Base-by-base conservation (phyloP, 805 yeast species). In the Torulaspora quercuum region DNA sequence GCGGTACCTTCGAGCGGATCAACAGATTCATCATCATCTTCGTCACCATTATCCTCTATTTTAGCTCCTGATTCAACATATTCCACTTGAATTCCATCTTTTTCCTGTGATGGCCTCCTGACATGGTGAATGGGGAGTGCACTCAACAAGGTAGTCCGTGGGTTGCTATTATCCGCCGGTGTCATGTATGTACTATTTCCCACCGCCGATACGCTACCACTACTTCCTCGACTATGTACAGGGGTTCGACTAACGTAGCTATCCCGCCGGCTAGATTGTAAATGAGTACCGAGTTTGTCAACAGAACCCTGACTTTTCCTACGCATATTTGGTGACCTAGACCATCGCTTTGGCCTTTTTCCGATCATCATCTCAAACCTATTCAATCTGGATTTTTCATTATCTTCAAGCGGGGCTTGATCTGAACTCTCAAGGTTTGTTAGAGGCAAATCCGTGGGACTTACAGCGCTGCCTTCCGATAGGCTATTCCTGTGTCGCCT, bases 331-430 rank as follows among this genome's bases (percentile, higher is more conserved):
- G 57, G 55, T 12, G 55, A 45, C 25, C 41, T 45, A 1, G 58
- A 49, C 45, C 52, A 44, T 26, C 45, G 37, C 21, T 44, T 49
- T 3, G 52, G 39, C 19, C 39, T 46, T 21, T 43, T 44, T 14
- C 42, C 39, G 6, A 53, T 35, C 17, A 53, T 53, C 36, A 50
- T 49, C 24, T 50, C 59, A 13, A 53, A 43, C 27, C 49, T 47
- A 23, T 47, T 50, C 13, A 41, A 29, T 28, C 48, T 39, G 9
- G 44, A 32, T 14, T 30, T 38, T 24, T 35, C 39, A 29, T 40
- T 39, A 9, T 35, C 45, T 11, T 39, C 35, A 25, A 35, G 23
- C 19, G 37, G 21, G 18, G 39, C 33, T 11, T 39, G 42, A 25
- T 37, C 49, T 12, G 36, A 35, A 31, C 31, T 24, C 8, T 43